Percentiles rank a stretch among this genome's conserved stretches.
Conservation (phyloP, 2,329 filamentous ascomycete species). For the Tolypocladium capitatum region DNA sequence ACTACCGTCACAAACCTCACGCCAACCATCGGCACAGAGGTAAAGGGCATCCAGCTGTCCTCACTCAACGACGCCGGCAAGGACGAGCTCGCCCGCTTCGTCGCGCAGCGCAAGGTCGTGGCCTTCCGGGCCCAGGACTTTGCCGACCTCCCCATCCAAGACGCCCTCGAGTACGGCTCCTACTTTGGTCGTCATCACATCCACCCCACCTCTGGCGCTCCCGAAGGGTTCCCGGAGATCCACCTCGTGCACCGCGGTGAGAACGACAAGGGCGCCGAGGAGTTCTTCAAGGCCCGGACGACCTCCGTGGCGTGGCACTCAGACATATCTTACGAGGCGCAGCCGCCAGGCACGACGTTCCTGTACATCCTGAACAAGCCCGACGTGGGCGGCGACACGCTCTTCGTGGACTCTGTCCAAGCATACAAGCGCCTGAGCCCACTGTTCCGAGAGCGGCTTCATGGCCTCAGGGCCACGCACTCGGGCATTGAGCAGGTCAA, state of each 20-base stretch:
- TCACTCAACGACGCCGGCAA: constrained; percentile 54
- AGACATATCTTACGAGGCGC: constrained; percentile 76
- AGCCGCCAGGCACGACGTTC: constrained; percentile 84
- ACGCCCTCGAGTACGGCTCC: constrained; percentile 54
- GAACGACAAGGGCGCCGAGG: constrained; percentile 30
- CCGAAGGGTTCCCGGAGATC: constrained; percentile 58
- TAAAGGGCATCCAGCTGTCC: constrained; percentile 59
- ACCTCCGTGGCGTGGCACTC: constrained; percentile 83
- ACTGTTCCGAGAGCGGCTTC: constrained; percentile 64
- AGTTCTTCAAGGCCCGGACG: constrained; percentile 54
- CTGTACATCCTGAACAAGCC: constrained; percentile 78
- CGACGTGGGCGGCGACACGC: constrained; percentile 66
- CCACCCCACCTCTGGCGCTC: constrained; percentile 65
- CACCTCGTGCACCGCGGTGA: constrained; percentile 66
- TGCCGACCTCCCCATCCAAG: constrained; percentile 52
- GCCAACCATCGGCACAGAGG: constrained; percentile 60
- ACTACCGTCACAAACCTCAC: constrained; percentile 48
- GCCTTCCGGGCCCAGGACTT: constrained; percentile 67
- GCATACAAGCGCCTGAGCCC: constrained; percentile 74
- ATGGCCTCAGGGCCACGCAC: constrained; percentile 69
- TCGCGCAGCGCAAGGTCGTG: constrained; percentile 66
- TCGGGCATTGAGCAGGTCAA: constrained; percentile 72
- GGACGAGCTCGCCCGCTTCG: constrained; percentile 62
- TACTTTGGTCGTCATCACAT: constrained; percentile 78
- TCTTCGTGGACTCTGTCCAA: constrained; percentile 67